Evolutionary conservation across 805 yeast species (phyloP).

Genomic region (Starmerella stigmatis): DNA sequence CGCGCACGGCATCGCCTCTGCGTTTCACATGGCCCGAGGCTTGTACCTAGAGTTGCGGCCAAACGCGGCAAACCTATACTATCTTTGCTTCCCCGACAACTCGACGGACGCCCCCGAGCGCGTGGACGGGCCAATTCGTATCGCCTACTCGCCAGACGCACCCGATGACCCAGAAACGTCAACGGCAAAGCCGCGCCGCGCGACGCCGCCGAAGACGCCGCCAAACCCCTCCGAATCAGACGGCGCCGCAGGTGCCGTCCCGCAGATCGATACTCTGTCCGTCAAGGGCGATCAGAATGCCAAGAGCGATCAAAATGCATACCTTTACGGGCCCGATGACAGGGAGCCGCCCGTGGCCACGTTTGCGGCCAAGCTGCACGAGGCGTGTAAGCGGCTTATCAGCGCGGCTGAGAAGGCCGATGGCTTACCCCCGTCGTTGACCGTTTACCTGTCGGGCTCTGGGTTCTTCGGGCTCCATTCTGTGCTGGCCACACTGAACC

Average conservation of each 20-base stretch:
- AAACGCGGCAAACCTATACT: slow-evolving; percentile 56
- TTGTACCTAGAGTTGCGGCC: slow-evolving; percentile 67
- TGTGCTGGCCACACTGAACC: slow-evolving; percentile 8
- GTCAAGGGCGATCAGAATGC: no score
- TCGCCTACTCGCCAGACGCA: not conserved
- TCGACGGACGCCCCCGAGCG: slow-evolving; percentile 36
- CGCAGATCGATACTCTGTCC: no score
- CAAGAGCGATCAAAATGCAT: no score
- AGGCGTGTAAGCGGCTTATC: not conserved
- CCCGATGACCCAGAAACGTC: not conserved
- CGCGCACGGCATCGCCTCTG: slow-evolving; percentile 64
- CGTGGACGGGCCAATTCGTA: slow-evolving; percentile 2
- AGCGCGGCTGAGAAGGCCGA: not conserved
- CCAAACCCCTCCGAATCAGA: no score
- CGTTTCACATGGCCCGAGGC: slow-evolving; percentile 57
- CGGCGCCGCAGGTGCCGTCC: no score
- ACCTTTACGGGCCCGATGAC: slow-evolving; percentile 4
- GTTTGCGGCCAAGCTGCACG: not conserved
- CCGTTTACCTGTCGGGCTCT: slow-evolving; percentile 16
- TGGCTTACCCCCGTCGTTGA: not conserved
- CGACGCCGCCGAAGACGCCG: not conserved
- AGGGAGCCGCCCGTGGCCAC: not conserved
- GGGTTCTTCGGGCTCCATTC: slow-evolving; percentile 19
- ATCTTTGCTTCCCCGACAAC: slow-evolving; percentile 50
- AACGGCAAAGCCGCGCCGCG: not conserved